Base-by-base conservation (phyloP, 192 early-diverging fungal species). In the Kickxella alabastrina region DNA sequence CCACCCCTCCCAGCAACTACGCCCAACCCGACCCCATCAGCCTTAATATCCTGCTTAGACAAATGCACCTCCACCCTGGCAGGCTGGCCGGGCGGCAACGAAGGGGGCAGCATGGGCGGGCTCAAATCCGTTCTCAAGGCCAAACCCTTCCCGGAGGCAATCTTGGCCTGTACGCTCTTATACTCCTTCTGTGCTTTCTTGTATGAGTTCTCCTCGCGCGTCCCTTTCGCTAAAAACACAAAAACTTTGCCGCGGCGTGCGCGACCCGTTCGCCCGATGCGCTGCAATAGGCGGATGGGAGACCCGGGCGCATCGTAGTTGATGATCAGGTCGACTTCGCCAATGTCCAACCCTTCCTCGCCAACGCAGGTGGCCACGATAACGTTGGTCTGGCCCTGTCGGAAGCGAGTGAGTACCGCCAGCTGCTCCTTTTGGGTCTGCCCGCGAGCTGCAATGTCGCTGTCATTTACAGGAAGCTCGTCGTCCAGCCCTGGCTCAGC, bases 321-420 rank as follows among this genome's bases (percentile, higher is more conserved):
- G 19, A 95, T 68, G 54, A 97, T 97, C 12, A 97, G 76, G 46
- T 97, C 92, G 1, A 97, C 86, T 44, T 97, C 92, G 42, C 92
- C 94, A 77, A 97, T 97, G 62, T 97, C 94, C 26, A 97, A 68
- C 2, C 94, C 94, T 74, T 97, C 94, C 69, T 97, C 94, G 41
- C 92, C 94, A 36, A 97, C 91, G 17, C 83, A 91, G 0, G 94
- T 95, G 2, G 88, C 86, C 2, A 97, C 91, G 10, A 97, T 76
- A 10, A 90, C 85, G 62, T 97, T 97, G 41, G 86, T 83, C 19
- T 80, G 59, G 26, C 92, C 90, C 17, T 63, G 59, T 39, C 87
- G 81, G 59, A 97, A 97, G 19, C 86, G 81, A 3, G 63, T 64
- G 24, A 92, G 79, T 19, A 91, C 80, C 37, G 85, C 79, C 26